Base-by-base conservation (phyloP, 805 yeast species). In the Kuraishia piskuri region DNA sequence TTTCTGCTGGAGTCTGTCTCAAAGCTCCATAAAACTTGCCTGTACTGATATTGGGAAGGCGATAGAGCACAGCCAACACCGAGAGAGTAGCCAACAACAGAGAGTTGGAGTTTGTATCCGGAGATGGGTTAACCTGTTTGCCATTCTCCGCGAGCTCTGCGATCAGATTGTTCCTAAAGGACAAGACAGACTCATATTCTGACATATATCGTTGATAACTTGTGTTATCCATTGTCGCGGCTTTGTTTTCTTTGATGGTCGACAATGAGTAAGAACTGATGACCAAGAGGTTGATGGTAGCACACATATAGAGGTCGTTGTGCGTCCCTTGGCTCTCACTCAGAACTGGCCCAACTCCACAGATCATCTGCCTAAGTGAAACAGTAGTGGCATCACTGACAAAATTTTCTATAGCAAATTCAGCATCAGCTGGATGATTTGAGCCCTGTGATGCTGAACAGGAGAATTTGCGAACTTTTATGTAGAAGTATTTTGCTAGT, bases 401-500 rank as follows among this genome's bases (percentile, higher is more conserved):
- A 47, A 64, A 64, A 22, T 56, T 55, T 14, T 56, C 55, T 31
- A 31, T 31, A 12, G n/a, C 40, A 10, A 31, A 31, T n/a, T 31
- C 40, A 12, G 4, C 40, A 10, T 31, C 40, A 31, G 14, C 14
- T 14, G 17, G 9, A 23, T 53, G 52, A 37, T 57, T 59, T 4
- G 60, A 53, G 37, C 62, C 66, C 50, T 57, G 60, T 2, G 52
- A 14, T 8, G 31, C 24, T 1, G 60, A 52, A 6, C 65, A 59
- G 37, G 52, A 55, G n/a, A 63, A 49, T 49, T 58, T 59, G 23
- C 73, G 61, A 5, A 72, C 69, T 52, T 70, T 68, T 37, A 62
- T 52, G 55, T 70, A 75, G 54, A 74, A 74, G 53, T 68, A 69
- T 52, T 72, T 69, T 1, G 82, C 73, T 1, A 67, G 61, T 20